Conservation (phyloP, 805 yeast species). For the Aciculoconidium aculeatum region DNA sequence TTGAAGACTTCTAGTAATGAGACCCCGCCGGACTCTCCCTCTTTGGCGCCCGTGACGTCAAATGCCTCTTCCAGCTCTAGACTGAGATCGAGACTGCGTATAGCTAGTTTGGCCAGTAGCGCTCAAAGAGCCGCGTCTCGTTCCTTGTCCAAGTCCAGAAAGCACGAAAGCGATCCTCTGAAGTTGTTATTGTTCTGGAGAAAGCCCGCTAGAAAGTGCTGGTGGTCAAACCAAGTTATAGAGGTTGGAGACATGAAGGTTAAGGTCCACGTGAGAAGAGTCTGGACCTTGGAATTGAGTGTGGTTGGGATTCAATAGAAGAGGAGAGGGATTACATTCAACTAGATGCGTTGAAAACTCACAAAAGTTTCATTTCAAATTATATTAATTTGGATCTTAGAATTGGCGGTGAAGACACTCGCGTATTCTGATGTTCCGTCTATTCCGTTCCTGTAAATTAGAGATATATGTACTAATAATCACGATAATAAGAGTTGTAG, state of each 20-base stretch:
- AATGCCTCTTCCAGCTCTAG: constrained; percentile 27
- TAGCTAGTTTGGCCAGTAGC: constrained; percentile 53
- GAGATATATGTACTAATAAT: too few species aligned
- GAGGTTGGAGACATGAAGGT: constrained; percentile 39
- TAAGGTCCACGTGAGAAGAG: constrained; percentile 82
- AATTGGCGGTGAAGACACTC: too few species aligned
- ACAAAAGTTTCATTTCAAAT: too few species aligned
- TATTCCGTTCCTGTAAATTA: too few species aligned
- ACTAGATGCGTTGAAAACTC: too few species aligned
- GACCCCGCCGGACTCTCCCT: constrained; percentile 40
- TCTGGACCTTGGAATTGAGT: constrained; percentile 93
- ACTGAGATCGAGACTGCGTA: constrained; percentile 45
- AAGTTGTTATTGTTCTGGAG: constrained; percentile 91
- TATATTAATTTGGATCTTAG: too few species aligned
- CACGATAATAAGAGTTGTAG: too few species aligned
- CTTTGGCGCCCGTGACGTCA: constrained; percentile 35
- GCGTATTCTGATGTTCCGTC: too few species aligned
- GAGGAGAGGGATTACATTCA: too few species aligned
- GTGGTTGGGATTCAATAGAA: constrained; percentile 75
- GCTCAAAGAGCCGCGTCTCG: constrained; percentile 53
- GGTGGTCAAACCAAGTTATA: constrained; percentile 79
- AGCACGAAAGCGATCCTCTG: constrained; percentile 28
- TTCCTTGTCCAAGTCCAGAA: constrained; percentile 49
- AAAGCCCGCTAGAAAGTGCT: constrained; percentile 96
- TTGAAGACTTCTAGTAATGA: constrained; percentile 30